Percentiles rank a stretch among this genome's conserved stretches.
phyloP scores from a whole-genome alignment of 2,329 filamentous ascomycete species.

The Alternaria gansuensis region DNA sequence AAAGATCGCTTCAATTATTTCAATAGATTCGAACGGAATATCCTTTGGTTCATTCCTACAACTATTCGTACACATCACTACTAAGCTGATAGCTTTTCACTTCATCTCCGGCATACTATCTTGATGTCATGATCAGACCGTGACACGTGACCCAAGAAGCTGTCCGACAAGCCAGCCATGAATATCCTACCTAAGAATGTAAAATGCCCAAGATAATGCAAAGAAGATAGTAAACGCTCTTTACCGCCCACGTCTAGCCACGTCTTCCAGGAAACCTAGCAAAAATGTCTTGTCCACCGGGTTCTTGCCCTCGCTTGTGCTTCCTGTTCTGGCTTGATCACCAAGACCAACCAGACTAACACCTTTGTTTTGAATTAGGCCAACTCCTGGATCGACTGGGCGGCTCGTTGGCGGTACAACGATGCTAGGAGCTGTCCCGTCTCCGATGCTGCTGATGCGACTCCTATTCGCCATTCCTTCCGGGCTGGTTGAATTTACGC shows the following conservation, averaged over 20 bases:
- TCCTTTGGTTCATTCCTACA: not conserved
- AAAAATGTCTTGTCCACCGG: constrained; percentile 79
- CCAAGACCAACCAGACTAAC: constrained; percentile 11
- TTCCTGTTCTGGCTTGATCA: constrained; percentile 13
- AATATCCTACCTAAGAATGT: not conserved
- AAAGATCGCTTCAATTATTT: not conserved
- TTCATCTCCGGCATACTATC: not conserved
- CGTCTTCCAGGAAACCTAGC: constrained; percentile 74
- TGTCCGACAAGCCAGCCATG: not conserved
- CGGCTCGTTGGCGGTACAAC: constrained; percentile 32
- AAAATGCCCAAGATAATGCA: constrained; percentile 3
- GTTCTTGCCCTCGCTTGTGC: constrained; percentile 38
- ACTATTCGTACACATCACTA: not conserved
- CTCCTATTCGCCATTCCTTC: constrained; percentile 40
- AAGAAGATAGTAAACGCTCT: not conserved
- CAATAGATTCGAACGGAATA: not conserved
- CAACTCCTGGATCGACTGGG: constrained; percentile 12
- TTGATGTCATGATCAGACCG: not conserved
- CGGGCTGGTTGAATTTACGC: constrained; percentile 36
- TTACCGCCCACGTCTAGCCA: constrained; percentile 49
- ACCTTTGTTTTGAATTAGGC: constrained; percentile 7
- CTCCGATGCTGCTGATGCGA: constrained; percentile 50
- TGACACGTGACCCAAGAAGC: not conserved
- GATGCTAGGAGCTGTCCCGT: constrained; percentile 30
- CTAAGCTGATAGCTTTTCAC: not conserved